phyloP scores from a whole-genome alignment of 306 rosid genomes.

The Gynostemma pentaphyllum region DNA sequence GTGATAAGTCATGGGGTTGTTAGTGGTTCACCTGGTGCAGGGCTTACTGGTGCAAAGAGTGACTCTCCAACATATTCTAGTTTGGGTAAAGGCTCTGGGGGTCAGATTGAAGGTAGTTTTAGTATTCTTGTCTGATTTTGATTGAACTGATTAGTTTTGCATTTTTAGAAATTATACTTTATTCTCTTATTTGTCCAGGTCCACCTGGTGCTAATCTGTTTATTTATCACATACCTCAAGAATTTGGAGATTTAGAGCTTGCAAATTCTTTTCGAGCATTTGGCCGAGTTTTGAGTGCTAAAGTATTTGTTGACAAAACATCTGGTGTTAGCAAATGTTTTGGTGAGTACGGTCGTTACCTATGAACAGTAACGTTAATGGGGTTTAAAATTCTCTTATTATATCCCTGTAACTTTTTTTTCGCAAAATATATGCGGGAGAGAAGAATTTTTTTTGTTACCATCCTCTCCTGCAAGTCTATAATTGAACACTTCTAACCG shows the following conservation, averaged over 20 bases:
- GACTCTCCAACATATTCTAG: slow-evolving; percentile 52
- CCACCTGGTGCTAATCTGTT: slow-evolving; percentile 97
- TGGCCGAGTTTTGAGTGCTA: slow-evolving; percentile 93
- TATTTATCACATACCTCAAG: slow-evolving; percentile 99
- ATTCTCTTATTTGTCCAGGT: slow-evolving; percentile 30
- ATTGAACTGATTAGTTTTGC: neutral
- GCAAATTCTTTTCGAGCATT: slow-evolving; percentile 73
- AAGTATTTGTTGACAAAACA: slow-evolving; percentile 96
- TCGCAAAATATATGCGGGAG: neutral
- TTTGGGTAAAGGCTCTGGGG: slow-evolving; percentile 49
- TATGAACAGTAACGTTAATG: neutral
- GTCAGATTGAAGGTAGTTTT: slow-evolving; percentile 84
- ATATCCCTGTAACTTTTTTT: neutral
- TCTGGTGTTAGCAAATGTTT: slow-evolving; percentile 98
- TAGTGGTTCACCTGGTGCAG: slow-evolving; percentile 58
- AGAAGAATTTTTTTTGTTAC: neutral
- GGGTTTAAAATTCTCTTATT: neutral
- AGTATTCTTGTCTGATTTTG: neutral
- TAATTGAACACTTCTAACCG: slow-evolving; percentile 15
- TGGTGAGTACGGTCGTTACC: slow-evolving; percentile 40
- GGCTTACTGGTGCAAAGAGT: slow-evolving; percentile 40
- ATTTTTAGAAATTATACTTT: neutral
- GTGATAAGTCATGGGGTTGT: slow-evolving; percentile 63
- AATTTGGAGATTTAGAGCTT: slow-evolving; percentile 85
- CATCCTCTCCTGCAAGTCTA: neutral